Conservation (phyloP, 805 yeast species). For the Hyphopichia homilentoma region DNA sequence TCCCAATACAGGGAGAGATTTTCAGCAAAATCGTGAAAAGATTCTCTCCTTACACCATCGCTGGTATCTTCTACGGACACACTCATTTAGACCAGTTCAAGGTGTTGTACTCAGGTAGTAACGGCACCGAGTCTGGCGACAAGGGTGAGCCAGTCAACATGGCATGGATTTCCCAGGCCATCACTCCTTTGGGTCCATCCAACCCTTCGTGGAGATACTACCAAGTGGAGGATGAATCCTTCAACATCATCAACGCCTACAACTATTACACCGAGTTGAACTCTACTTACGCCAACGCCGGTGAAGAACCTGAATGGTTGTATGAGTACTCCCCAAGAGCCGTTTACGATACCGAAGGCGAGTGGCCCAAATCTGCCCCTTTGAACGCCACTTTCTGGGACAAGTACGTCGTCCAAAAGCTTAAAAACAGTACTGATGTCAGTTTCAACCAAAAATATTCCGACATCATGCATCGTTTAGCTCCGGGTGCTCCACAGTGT, state of each 20-base stretch:
- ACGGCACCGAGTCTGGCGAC: constrained; percentile 28
- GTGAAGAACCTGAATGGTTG: constrained; percentile 59
- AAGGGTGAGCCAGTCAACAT: constrained; percentile 47
- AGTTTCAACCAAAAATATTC: constrained; percentile 49
- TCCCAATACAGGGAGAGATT: constrained; percentile 58
- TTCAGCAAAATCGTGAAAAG: constrained; percentile 58
- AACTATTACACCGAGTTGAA: constrained; percentile 60
- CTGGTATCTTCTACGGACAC: constrained; percentile 68
- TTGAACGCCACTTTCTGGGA: constrained; percentile 72
- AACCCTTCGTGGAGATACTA: constrained; percentile 76
- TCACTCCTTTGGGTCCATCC: constrained; percentile 55
- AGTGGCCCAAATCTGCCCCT: constrained; percentile 59
- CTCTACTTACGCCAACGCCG: constrained; percentile 50
- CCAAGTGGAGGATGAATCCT: constrained; percentile 58
- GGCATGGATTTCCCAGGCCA: constrained; percentile 65
- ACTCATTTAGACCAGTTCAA: constrained; percentile 69
- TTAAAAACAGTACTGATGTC: constrained; percentile 35
- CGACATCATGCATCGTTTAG: constrained; percentile 47
- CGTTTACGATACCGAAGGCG: constrained; percentile 43
- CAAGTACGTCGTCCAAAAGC: constrained; percentile 39
- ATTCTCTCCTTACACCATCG: constrained; percentile 65
- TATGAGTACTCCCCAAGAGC: constrained; percentile 65
- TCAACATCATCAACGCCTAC: constrained; percentile 55
- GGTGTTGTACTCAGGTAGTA: constrained; percentile 53
- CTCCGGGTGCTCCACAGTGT: constrained; percentile 55